phyloP scores from a whole-genome alignment of 1,284 basidiomycete species.

The Leccinum fuscescens region DNA sequence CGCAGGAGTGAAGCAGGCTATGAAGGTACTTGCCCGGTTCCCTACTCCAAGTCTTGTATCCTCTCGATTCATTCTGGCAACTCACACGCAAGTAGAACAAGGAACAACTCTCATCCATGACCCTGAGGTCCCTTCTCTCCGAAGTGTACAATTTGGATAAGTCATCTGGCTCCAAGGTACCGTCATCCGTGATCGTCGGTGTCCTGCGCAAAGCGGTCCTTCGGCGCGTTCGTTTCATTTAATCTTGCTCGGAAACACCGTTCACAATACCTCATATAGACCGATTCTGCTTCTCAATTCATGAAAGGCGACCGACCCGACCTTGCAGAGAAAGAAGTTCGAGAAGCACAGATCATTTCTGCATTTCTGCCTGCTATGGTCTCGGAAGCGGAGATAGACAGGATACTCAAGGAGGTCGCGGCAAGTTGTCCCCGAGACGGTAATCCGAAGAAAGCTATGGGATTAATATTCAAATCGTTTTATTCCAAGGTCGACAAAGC shows the following conservation, averaged over 20 bases:
- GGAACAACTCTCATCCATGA: constrained; percentile 53
- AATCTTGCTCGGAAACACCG: background rate
- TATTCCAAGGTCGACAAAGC: constrained; percentile 60
- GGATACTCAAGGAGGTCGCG: constrained; percentile 44
- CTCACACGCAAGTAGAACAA: constrained; percentile 42
- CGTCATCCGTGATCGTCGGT: constrained; percentile 44
- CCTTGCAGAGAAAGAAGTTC: constrained; percentile 60
- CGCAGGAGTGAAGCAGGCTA: constrained; percentile 51
- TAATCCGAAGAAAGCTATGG: constrained; percentile 41
- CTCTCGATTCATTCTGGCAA: background rate
- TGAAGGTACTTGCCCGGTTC: constrained; percentile 52
- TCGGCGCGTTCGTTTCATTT: constrained; percentile 50
- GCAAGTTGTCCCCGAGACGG: constrained; percentile 26
- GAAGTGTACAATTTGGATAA: constrained; percentile 72
- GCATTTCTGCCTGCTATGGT: constrained; percentile 60
- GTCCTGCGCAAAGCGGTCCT: constrained; percentile 59
- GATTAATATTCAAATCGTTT: constrained; percentile 59
- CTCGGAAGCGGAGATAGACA: constrained; percentile 53
- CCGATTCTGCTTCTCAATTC: constrained; percentile 59
- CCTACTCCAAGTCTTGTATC: background rate
- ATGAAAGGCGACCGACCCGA: constrained; percentile 56
- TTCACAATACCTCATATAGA: constrained; percentile 37
- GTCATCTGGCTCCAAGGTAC: constrained; percentile 39
- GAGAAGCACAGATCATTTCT: constrained; percentile 54
- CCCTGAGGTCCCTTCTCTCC: constrained; percentile 65